Conservation (phyloP, 2,329 filamentous ascomycete genomes). For the Penicillium fuscoglaucum region DNA sequence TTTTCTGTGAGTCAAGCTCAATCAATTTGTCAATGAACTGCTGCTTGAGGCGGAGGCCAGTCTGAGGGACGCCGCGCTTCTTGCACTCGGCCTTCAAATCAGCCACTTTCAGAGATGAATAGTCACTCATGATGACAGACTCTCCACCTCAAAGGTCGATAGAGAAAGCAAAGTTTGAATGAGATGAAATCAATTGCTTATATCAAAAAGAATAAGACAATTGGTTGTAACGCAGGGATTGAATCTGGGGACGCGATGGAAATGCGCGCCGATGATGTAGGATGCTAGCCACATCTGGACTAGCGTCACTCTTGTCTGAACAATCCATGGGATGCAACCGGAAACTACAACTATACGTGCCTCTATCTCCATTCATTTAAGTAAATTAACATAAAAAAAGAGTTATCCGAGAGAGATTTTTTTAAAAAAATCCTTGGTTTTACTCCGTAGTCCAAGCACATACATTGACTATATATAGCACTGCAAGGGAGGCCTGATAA, state of each 20-base stretch:
- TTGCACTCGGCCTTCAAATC: constrained; percentile 76
- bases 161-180: neutral
- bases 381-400: neutral
- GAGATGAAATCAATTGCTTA: neutral
- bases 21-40: constrained; percentile 64
- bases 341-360: neutral
- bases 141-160: constrained; percentile 11
- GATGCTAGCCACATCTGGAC: constrained; percentile 12
- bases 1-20: constrained; percentile 41
- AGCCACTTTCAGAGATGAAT: constrained; percentile 66
- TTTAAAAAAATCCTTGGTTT: too few species aligned
- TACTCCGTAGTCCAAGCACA: neutral
- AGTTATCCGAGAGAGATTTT: rapidly evolving
- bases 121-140: constrained; percentile 50
- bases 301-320: constrained; percentile 13
- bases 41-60: constrained; percentile 69
- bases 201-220: neutral
- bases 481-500: neutral
- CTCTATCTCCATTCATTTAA: neutral
- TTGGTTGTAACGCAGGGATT: constrained; percentile 12
- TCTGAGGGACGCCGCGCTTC: constrained; percentile 65
- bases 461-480: neutral
- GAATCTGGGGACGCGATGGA: constrained; percentile 24
- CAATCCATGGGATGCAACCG: neutral
- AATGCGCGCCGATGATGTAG: constrained; percentile 28